Evolutionary conservation across 768 basidiomycete species (phyloP).

Genomic region (Suillus cothurnatus): DNA sequence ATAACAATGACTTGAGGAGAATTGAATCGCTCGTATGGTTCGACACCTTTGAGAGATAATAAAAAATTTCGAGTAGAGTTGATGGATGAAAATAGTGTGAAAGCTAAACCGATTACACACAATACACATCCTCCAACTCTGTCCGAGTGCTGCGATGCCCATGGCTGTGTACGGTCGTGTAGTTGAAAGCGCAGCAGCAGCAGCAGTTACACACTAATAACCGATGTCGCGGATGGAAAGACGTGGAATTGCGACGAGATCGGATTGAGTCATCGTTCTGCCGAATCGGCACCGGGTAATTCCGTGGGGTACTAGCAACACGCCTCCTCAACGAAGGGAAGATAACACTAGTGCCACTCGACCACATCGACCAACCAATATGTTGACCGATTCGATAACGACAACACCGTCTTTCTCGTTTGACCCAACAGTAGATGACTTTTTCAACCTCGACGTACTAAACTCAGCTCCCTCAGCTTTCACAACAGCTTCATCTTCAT

Average conservation of each 20-base stretch:
- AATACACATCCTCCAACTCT: too few relatives aligned
- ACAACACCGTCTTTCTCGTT: constrained; percentile 21
- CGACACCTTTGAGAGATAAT: too few relatives aligned
- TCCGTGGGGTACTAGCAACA: constrained; percentile 1
- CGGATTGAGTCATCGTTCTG: not conserved
- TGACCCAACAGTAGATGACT: constrained; percentile 47
- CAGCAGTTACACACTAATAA: too few relatives aligned
- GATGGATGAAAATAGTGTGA: too few relatives aligned
- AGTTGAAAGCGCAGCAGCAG: not conserved
- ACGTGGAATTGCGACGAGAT: not conserved
- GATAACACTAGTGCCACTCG: not conserved
- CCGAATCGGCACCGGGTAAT: not conserved
- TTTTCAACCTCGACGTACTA: constrained; percentile 68
- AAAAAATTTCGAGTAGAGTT: too few relatives aligned
- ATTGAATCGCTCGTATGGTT: too few relatives aligned
- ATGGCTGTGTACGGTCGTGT: not conserved
- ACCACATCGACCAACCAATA: constrained; percentile 14
- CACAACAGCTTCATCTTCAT: constrained; percentile 37
- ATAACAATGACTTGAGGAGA: too few relatives aligned
- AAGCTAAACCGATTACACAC: too few relatives aligned
- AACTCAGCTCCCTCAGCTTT: constrained; percentile 10
- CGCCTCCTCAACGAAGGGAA: not conserved
- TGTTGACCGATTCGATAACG: constrained; percentile 12
- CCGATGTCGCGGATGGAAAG: not conserved
- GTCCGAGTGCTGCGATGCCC: too few relatives aligned